Conservation (phyloP, 2,329 filamentous ascomycete species). For the Xylariaceae sp. region DNA sequence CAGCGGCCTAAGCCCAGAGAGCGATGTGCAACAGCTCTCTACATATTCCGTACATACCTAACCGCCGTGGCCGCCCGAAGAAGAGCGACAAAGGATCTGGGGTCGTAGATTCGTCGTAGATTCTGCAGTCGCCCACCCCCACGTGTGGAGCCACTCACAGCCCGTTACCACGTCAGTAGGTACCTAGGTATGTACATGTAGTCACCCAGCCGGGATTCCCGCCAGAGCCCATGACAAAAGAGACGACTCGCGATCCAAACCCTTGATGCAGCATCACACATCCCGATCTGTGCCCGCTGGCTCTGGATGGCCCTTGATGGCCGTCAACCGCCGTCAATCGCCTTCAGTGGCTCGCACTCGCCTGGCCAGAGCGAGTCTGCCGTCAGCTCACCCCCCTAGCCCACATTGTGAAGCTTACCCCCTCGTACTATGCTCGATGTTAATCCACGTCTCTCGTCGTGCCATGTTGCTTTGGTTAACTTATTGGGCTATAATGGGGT, state of each 20-base stretch:
- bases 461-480: constrained; percentile 30
- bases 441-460: constrained; percentile 20
- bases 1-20: too few species aligned
- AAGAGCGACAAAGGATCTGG: too few species aligned
- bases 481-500: constrained; percentile 26
- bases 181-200: too few species aligned
- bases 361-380: constrained; percentile 5
- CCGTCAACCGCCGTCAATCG: background rate
- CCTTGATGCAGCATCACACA: background rate
- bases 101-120: background rate
- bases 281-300: background rate
- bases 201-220: background rate
- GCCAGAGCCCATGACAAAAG: background rate
- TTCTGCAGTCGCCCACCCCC: background rate
- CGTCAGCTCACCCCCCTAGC: constrained; percentile 17
- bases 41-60: too few species aligned
- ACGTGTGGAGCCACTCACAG: background rate
- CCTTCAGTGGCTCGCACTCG: background rate
- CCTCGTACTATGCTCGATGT: constrained; percentile 18
- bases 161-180: background rate
- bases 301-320: background rate
- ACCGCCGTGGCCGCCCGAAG: too few species aligned
- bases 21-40: too few species aligned
- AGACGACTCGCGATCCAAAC: background rate
- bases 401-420: constrained; percentile 7